phyloP scores from a whole-genome alignment of 2,329 filamentous ascomycete species.

The Apiospora sp. region DNA sequence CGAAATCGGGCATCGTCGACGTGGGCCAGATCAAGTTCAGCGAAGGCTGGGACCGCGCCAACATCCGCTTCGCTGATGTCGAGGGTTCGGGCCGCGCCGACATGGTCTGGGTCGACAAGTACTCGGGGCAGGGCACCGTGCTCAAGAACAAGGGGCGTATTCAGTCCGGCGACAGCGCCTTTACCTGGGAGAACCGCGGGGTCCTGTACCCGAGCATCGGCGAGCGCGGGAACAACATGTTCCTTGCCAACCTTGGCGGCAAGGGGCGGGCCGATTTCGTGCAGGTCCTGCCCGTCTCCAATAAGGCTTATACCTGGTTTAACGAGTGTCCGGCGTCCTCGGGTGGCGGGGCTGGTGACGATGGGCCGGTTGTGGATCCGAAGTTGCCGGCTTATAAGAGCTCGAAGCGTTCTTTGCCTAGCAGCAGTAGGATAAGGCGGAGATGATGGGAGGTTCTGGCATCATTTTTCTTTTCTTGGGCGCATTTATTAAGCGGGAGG shows the following conservation, averaged over 20 bases:
- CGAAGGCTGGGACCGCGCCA: slow-evolving; percentile 25
- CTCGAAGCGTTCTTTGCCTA: neutral
- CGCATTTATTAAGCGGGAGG: neutral
- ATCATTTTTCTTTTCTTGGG: neutral
- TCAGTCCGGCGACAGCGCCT: slow-evolving; percentile 19
- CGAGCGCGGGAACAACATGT: slow-evolving; percentile 20
- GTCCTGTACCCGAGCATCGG: slow-evolving; percentile 19
- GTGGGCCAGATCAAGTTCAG: slow-evolving; percentile 25
- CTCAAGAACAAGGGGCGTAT: slow-evolving; percentile 22
- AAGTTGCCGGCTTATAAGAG: neutral
- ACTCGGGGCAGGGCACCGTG: slow-evolving; percentile 17
- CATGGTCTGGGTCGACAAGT: slow-evolving; percentile 24
- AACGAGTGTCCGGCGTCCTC: slow-evolving; percentile 12
- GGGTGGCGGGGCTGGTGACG: slow-evolving; percentile 3
- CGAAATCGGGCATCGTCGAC: slow-evolving; percentile 6
- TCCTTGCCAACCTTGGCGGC: slow-evolving; percentile 23
- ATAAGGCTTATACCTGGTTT: slow-evolving; percentile 19
- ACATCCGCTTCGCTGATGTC: slow-evolving; percentile 24
- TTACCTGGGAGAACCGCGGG: slow-evolving; percentile 24
- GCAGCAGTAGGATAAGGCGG: neutral
- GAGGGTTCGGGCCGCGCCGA: slow-evolving; percentile 20
- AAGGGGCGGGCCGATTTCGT: slow-evolving; percentile 15
- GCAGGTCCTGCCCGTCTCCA: slow-evolving; percentile 16
- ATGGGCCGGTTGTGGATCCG: slow-evolving; percentile 6
- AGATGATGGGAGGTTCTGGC: too few species aligned